Evolutionary conservation across 225 moss, liverwort and hornwort genomes (phyloP).

Genomic region (Ulota crispa): DNA sequence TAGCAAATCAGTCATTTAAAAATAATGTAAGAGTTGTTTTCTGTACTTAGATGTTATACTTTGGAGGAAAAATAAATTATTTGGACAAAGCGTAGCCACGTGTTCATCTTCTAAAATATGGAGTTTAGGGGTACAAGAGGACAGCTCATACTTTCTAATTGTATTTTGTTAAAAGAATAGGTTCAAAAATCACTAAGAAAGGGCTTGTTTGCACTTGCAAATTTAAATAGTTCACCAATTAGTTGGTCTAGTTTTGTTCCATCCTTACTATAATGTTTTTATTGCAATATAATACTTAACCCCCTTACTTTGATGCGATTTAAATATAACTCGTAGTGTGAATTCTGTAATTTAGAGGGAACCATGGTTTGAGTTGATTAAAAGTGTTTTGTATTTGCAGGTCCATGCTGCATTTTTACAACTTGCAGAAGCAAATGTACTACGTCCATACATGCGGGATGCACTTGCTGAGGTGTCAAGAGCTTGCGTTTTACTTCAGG

Average conservation of each 20-base stretch:
- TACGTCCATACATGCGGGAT: constrained; percentile 87
- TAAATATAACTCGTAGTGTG: neutral
- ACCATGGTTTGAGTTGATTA: neutral
- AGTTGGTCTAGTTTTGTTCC: neutral
- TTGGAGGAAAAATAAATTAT: too few relatives aligned
- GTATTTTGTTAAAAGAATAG: too few relatives aligned
- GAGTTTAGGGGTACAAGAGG: too few relatives aligned
- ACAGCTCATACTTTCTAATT: neutral
- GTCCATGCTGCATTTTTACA: constrained; percentile 79
- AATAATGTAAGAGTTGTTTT: too few relatives aligned
- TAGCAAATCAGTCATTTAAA: too few relatives aligned
- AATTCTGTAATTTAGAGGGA: too few relatives aligned
- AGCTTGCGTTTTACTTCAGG: constrained; percentile 72
- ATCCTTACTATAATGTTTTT: neutral
- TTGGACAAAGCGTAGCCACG: too few relatives aligned
- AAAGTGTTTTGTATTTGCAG: constrained; percentile 13
- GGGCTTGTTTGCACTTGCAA: neutral
- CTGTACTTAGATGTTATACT: too few relatives aligned
- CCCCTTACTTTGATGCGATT: neutral
- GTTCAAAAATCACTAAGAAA: neutral
- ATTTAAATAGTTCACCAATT: neutral
- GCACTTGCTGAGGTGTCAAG: constrained; percentile 85
- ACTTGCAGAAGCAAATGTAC: constrained; percentile 87
- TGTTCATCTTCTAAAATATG: too few relatives aligned
- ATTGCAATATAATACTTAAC: neutral